Evolutionary conservation across 2,329 filamentous ascomycete species (phyloP).

Genomic region (Epichloe elymi): DNA sequence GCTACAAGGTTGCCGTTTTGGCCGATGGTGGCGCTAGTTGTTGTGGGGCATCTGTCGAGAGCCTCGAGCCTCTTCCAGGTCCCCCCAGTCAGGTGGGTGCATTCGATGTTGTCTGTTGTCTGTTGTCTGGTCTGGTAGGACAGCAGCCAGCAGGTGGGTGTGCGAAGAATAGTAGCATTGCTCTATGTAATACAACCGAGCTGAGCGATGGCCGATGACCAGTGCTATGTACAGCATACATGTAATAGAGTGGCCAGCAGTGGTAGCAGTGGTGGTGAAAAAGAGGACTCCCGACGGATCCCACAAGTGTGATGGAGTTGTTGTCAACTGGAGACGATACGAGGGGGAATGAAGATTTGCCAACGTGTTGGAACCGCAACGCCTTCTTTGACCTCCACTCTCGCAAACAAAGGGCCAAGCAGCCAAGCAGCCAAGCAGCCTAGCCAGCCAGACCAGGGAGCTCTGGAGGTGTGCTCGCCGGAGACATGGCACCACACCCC

Average conservation of each 20-base stretch:
- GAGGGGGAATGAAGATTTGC: neutral
- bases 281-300: too few relatives aligned
- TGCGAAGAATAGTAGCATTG: too few relatives aligned
- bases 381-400: neutral
- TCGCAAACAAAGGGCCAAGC: neutral
- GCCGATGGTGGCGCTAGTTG: slow-evolving; percentile 3
- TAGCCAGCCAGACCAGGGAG: neutral
- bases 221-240: too few relatives aligned
- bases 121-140: too few relatives aligned
- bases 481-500: neutral
- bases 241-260: too few relatives aligned
- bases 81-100: too few relatives aligned
- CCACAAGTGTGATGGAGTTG: too few relatives aligned
- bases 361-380: neutral
- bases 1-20: neutral
- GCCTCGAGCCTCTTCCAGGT: neutral
- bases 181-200: too few relatives aligned
- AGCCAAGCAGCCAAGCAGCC: neutral
- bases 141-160: too few relatives aligned
- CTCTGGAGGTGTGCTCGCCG: neutral
- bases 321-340: neutral
- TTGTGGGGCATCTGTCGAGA: neutral
- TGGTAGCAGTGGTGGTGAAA: too few relatives aligned
- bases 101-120: too few relatives aligned
- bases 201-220: too few relatives aligned